A percentile compares a stretch with the other conserved stretches of the same genome.
phyloP scores from a whole-genome alignment of 495 filamentous ascomycete species.

The Cairneyella variabilis region DNA sequence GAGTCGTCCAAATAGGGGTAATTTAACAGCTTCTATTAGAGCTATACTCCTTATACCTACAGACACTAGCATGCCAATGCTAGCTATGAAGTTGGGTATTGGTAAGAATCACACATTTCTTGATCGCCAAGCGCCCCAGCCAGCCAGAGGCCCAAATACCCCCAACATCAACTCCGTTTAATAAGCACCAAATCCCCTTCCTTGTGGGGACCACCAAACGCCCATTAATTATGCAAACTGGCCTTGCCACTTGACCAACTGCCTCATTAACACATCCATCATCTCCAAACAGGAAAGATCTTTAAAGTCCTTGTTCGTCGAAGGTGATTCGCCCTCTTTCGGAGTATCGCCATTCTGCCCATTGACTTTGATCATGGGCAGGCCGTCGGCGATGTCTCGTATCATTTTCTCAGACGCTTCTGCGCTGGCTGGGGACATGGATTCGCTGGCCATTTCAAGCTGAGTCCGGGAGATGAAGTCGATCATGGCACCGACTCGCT shows the following conservation, averaged over 20 bases:
- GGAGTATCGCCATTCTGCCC: conserved; percentile 24
- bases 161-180: background rate
- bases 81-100: background rate
- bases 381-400: conserved; percentile 16
- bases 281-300: conserved; percentile 69
- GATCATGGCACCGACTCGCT: conserved; percentile 74
- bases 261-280: conserved; percentile 75
- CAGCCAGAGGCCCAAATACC: background rate
- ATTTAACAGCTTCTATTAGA: too few species aligned
- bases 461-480: conserved; percentile 91
- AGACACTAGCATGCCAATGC: too few species aligned
- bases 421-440: conserved; percentile 9
- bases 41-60: too few species aligned
- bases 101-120: too few species aligned
- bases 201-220: too few species aligned
- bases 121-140: background rate
- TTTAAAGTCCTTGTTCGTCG: conserved; percentile 48
- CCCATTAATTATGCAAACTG: conserved; percentile 40
- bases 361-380: conserved; percentile 34
- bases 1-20: too few species aligned
- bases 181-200: background rate
- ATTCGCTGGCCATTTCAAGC: conserved; percentile 73
- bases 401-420: conserved; percentile 19
- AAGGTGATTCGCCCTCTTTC: background rate
- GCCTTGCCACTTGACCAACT: conserved; percentile 76